Percentiles rank a stretch among this genome's conserved stretches.
These are phyloP conservation scores for Phalaenopsis hybrid DNA, from an alignment of 116 monocot genomes.

Conservation along the genomic window DNA sequence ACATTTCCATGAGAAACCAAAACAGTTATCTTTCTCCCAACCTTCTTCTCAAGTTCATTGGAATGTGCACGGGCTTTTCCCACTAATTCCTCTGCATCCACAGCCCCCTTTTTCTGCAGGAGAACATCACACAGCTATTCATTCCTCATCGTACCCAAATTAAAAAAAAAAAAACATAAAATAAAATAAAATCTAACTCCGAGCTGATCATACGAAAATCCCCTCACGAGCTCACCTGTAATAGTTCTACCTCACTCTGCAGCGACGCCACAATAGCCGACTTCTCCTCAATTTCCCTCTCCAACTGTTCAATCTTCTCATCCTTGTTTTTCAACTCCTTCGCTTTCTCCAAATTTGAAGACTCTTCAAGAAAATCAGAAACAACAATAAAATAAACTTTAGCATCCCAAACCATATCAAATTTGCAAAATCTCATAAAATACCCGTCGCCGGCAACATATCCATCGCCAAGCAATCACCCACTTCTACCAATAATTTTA, in stretches of 20 bases:
- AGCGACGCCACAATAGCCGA: slow-evolving; percentile 18
- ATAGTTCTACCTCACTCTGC: slow-evolving; percentile 23
- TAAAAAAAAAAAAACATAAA: neutral
- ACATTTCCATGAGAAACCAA: neutral
- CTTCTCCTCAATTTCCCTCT: slow-evolving; percentile 25
- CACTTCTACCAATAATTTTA: neutral
- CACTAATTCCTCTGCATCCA: slow-evolving; percentile 17
- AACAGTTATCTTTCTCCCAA: neutral
- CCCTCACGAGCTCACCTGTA: slow-evolving; percentile 18
- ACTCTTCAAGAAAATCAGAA: slow-evolving; percentile 16
- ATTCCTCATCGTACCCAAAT: neutral
- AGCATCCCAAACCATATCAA: neutral
- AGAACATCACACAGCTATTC: neutral
- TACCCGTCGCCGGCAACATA: neutral
- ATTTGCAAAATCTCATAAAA: neutral
- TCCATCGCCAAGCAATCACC: neutral
- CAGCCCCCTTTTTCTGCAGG: slow-evolving; percentile 19
- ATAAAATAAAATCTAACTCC: too few relatives aligned
- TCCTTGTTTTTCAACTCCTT: slow-evolving; percentile 29
- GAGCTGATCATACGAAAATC: neutral
- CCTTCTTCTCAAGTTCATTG: slow-evolving; percentile 33
- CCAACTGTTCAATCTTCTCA: slow-evolving; percentile 17
- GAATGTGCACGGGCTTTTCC: slow-evolving; percentile 25
- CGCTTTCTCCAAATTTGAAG: slow-evolving; percentile 12
- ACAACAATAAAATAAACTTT: neutral